Base-by-base conservation (phyloP, 768 basidiomycete genomes). In the Leucosporidium scottii region DNA sequence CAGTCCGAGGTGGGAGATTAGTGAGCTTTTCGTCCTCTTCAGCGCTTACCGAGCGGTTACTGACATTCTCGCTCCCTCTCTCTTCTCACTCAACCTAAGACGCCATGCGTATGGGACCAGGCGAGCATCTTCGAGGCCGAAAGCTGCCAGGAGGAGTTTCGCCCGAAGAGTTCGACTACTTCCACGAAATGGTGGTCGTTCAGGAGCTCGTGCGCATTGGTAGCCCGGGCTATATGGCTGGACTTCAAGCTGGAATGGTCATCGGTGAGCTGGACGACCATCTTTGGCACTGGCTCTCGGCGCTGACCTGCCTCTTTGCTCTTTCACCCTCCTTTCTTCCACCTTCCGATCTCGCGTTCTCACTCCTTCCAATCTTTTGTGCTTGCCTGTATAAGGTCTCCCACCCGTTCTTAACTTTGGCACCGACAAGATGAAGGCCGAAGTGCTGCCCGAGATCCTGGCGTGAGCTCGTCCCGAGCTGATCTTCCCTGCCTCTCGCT, bases 101-200 rank as follows among this genome's bases (percentile, higher is more conserved):
- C 76, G 89, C 90, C 20, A 94, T 96, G 91, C 83, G 90, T 27
- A 82, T 93, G 79, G 93, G 93, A 21, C 93, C 93, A 0, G 91
- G 91, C 30, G 88, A 86, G 73, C 91, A 93, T 74, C 79, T 93
- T 49, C 82, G 89, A 77, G 93, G 93, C 2, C 81, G 82, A 30
- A 82, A 79, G 17, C 80, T 94, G 10, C 85, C 90, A 82, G 83
- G 82, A 61, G 91, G 88, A 5, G 74, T 87, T 51, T 83, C 83
- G 50, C 85, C 88, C 1, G 88, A 90, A 75, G 87, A 92, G 78
- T 93, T 89, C 74, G 88, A 92, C 76, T 90, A 88, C 74, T 93
- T 93, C 13, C 91, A 93, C 74, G 93, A 90, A 81, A 82, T 91
- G 64, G 84, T 93, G 68, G 81, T 90, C 74, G 88, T 84, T 48